These are phyloP conservation scores for Acacia crassicarpa DNA, from an alignment of 306 rosid genomes.

Conservation along the genomic window DNA sequence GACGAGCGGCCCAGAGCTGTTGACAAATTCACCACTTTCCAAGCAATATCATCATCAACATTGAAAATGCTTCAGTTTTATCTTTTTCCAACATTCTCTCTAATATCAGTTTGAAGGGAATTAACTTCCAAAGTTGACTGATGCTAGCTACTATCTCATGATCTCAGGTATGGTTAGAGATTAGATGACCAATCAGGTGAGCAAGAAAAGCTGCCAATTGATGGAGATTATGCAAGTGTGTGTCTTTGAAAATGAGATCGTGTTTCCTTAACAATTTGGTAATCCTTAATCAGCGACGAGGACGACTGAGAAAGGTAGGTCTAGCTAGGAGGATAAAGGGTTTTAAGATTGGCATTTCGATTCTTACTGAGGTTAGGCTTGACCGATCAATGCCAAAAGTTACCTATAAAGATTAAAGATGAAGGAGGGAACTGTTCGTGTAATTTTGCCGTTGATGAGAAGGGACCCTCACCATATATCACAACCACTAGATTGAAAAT, in stretches of 20 bases:
- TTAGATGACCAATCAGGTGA: constrained; percentile 2
- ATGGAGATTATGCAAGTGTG: constrained; percentile 25
- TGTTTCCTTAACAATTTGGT: constrained; percentile 24
- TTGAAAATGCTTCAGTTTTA: not conserved
- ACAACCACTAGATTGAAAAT: no score
- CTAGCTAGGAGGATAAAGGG: not conserved
- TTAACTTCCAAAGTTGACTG: not conserved
- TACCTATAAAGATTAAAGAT: not conserved
- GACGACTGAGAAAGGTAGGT: constrained; percentile 18
- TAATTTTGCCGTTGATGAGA: constrained; percentile 33
- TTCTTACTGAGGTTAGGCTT: constrained; percentile 50
- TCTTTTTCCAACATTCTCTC: not conserved
- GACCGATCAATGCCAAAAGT: constrained; percentile 24
- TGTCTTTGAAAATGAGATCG: constrained; percentile 5
- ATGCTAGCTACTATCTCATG: not conserved
- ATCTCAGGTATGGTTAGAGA: not conserved
- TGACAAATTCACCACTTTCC: not conserved
- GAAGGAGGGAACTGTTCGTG: constrained; percentile 23
- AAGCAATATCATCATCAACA: not conserved
- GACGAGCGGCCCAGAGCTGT: not conserved
- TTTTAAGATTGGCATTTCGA: constrained; percentile 32
- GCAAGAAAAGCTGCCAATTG: constrained; percentile 5
- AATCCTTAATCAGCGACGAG: constrained; percentile 30
- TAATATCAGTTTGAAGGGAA: not conserved
- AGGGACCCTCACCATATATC: constrained; percentile 42